A percentile compares a stretch with the other conserved stretches of the same genome.
phyloP scores from a whole-genome alignment of 1,139 yeast species.

The Geotrichum europaeum region DNA sequence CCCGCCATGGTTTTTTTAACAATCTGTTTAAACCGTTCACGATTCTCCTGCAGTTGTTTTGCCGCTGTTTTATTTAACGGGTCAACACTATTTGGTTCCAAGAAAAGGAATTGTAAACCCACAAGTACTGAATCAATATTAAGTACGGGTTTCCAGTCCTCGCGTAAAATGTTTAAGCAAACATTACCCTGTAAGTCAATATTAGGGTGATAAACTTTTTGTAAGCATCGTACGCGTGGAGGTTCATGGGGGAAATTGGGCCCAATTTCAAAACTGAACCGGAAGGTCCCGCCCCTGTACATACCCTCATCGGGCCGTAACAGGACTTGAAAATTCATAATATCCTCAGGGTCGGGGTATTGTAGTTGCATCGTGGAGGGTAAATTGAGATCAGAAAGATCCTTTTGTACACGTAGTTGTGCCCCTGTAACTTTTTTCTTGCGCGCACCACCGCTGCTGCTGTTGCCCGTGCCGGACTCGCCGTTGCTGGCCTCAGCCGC shows the following conservation, averaged over 20 bases:
- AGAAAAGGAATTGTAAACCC: conserved; percentile 77
- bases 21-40: conserved; percentile 48
- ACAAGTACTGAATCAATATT: conserved; percentile 67
- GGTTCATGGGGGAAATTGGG: conserved; percentile 87
- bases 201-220: conserved; percentile 86
- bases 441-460: conserved; percentile 22
- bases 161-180: conserved; percentile 82
- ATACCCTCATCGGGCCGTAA: conserved; percentile 76
- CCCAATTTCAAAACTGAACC: conserved; percentile 57
- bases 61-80: conserved; percentile 93
- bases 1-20: conserved; percentile 72
- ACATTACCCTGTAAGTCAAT: conserved; percentile 87
- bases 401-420: conserved; percentile 44
- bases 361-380: conserved; percentile 57
- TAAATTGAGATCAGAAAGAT: conserved; percentile 60
- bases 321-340: conserved; percentile 54
- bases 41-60: conserved; percentile 55
- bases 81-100: conserved; percentile 88
- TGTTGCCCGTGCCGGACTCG: conserved; percentile 15
- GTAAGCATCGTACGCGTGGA: conserved; percentile 70
- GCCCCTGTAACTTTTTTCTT: conserved; percentile 46
- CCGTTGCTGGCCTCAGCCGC: conserved; percentile 23
- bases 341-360: conserved; percentile 51
- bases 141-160: conserved; percentile 95
- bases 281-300: conserved; percentile 64